phyloP scores from a whole-genome alignment of 345 rosid species.

The Schrenkiella parvula region DNA sequence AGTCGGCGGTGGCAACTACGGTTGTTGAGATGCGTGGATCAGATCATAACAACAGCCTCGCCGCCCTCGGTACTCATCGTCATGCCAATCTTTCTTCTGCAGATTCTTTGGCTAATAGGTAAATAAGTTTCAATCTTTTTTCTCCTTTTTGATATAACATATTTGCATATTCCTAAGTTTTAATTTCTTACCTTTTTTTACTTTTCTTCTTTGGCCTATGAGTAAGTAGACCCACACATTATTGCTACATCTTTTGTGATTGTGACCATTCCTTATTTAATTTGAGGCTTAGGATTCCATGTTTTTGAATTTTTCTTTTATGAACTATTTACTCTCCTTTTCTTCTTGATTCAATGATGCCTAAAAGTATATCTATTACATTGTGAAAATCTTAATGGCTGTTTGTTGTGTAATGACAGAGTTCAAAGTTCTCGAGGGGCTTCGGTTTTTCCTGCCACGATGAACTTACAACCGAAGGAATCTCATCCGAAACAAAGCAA shows the following conservation, averaged over 20 bases:
- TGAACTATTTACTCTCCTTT: constrained; percentile 8
- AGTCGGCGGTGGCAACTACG: constrained; percentile 31
- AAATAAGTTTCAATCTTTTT: not conserved
- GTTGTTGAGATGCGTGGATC: constrained; percentile 34
- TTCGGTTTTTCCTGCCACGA: constrained; percentile 33
- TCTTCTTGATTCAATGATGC: constrained; percentile 5
- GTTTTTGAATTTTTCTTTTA: constrained; percentile 1
- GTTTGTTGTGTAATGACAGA: constrained; percentile 29
- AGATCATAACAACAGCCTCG: constrained; percentile 37
- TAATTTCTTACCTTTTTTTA: constrained; percentile 34
- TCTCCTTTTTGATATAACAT: constrained; percentile 1
- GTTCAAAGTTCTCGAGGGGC: constrained; percentile 34
- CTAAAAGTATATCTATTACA: not conserved
- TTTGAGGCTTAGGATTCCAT: constrained; percentile 26
- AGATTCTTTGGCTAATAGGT: constrained; percentile 42
- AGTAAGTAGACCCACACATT: constrained; percentile 43
- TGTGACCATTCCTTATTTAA: constrained; percentile 13
- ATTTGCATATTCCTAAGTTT: constrained; percentile 39
- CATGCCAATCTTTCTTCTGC: constrained; percentile 35
- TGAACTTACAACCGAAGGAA: constrained; percentile 37
- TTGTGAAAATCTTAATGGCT: not conserved
- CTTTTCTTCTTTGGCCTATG: constrained; percentile 15
- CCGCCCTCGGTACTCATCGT: constrained; percentile 21
- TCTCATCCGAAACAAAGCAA: constrained; percentile 39
- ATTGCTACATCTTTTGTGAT: constrained; percentile 23